Evolutionary conservation across 768 basidiomycete genomes (phyloP), one percentile per base, ranked within the genome.

Genomic region (Kwoniella heveanensis): DNA sequence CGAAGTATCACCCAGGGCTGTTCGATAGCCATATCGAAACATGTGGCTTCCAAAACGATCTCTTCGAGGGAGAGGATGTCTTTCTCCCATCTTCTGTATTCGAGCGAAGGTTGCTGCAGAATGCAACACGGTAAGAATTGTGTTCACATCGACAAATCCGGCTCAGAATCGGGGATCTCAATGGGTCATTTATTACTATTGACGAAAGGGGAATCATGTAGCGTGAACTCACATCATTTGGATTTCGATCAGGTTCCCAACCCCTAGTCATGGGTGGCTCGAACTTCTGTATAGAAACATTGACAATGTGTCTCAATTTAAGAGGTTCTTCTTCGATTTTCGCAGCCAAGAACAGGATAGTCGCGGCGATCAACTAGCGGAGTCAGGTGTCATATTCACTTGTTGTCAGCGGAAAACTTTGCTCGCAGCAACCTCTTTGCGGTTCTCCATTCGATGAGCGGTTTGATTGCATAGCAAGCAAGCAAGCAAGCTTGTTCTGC

Each of bases 11-110:
- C 49, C 46, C 66, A 74, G 26, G 73, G 73, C 15, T 70, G 62
- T 36, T 72, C 62, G 12, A 78, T 60, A 1, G 54, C 72, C 70
- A 78, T 68, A 60, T 80, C 78, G 64, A 76, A 80, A 66, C 78
- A 77, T 39, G 77, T 51, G n/a, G 72, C 57, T 44, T 75, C 71
- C 6, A 77, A 66, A 19, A 77, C 57, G 19, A 77, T 54, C 62
- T 80, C 79, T 46, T 80, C 79, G 12, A n/a, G 44, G 8, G 64
- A 54, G 15, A 77, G 32, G 25, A 80, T 68, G 12, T 72, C 66
- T 26, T 56, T 62, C 27, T 77, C 73, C 67, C 70, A 61, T 17
- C 53, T 30, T 0, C 56, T 39, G 44, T 76, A 73, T 25, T 67
- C 69, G 7, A 21, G 36, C 1, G 69, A 64, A 8, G 64, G 69